Conservation (phyloP, 2,329 filamentous ascomycete genomes). For the Fusarium tjaetaba region DNA sequence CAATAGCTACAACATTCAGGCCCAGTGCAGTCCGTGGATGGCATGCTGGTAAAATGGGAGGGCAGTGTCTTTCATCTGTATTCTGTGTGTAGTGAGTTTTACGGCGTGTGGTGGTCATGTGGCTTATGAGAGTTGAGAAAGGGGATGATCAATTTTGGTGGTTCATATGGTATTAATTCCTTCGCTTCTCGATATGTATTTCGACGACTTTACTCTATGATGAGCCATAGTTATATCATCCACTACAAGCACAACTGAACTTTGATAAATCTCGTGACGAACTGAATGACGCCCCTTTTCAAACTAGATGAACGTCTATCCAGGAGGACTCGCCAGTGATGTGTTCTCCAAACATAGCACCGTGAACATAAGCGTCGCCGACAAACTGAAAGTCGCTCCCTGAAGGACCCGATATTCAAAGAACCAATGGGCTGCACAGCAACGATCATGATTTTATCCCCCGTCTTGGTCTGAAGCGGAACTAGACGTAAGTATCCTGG, state of each 20-base stretch:
- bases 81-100: conserved; percentile 17
- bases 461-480: conserved; percentile 17
- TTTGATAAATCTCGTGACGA: not conserved
- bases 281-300: not conserved
- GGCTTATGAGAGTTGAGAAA: not conserved
- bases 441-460: conserved; percentile 1
- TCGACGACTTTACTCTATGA: conserved; percentile 20
- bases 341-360: conserved; percentile 34
- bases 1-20: conserved; percentile 51
- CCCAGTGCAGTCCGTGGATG: conserved; percentile 53
- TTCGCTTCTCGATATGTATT: conserved; percentile 36
- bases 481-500: conserved; percentile 34
- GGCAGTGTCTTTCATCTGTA: not conserved
- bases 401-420: conserved; percentile 15
- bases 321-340: conserved; percentile 12
- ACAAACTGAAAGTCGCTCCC: conserved; percentile 24
- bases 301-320: conserved; percentile 23
- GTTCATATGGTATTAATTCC: conserved; percentile 28
- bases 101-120: conserved; percentile 11
- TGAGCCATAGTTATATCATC: not conserved
- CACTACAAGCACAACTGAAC: not conserved
- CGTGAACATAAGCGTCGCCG: conserved; percentile 28
- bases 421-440: conserved; percentile 23
- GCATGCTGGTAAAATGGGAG: conserved; percentile 38
- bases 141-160: conserved; percentile 29